Base-by-base conservation (phyloP, 2,329 filamentous ascomycete species). In the Botryotinia calthae region DNA sequence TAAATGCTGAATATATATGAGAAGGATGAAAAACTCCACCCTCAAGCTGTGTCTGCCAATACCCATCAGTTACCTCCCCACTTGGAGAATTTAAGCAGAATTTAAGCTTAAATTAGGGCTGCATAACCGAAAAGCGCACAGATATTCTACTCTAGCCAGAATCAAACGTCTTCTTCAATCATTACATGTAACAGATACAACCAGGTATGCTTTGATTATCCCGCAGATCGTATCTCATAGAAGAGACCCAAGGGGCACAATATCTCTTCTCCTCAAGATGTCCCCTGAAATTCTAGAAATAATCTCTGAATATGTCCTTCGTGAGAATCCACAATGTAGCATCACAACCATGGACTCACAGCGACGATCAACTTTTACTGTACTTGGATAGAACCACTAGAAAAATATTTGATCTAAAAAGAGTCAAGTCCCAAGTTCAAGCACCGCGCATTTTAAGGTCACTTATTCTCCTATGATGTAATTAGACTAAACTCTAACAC, bases 61-160 rank as follows among this genome's bases (percentile, higher is more conserved):
- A 2, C 51, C n/a, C 6, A 12, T n/a, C 51, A 54, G 28, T 54
- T 28, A 8, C n/a, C n/a, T 54, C n/a, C n/a, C 14, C 14, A 54
- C n/a, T 28, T 25, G 51, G 5, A 28, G 51, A 54, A 56, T 56
- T 44, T 37, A 66, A 40, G 46, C 64, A 28, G 25, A 54, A 56
- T 56, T 44, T 48, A 54, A 40, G 46, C 64, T 66, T 66, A 40
- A 66, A 54, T 54, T 54, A 66, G 64, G 46, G 64, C 46, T 54
- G 46, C 46, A 54, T 54, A 22, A 51, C 18, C 34, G 25, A n/a
- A 22, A n/a, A 54, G 25, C 14, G 34, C 64, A 66, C 64, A 14
- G 64, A 40, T 18, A 18, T 22, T 31, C 28, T 56, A 6, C 51
- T 28, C 28, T 18, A 31, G n/a, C n/a, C 28, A 14, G 51, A 16